Evolutionary conservation across 805 yeast genomes (phyloP), one percentile per base, ranked within the genome.

Genomic region (Dipodascopsis tothii): DNA sequence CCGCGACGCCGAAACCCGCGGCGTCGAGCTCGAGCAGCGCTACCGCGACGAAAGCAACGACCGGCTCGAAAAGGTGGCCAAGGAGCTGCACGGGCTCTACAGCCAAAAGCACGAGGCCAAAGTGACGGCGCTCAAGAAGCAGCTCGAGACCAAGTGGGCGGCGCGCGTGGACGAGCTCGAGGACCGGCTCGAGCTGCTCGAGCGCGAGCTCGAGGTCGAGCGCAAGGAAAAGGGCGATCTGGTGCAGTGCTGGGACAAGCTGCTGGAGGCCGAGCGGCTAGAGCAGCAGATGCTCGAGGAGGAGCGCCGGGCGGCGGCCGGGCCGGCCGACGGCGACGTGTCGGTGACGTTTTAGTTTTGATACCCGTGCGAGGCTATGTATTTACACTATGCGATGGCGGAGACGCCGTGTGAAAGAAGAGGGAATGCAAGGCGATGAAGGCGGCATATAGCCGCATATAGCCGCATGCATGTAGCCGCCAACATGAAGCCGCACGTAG

Each of bases 161-260:
- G 20, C 35, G 9, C 40, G 41, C 30, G 20, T 44, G 14, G 44
- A 37, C 17, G 35, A 35, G 20, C 16, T 17, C 16, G 45, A 47
- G 20, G 35, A 22, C 3, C 21, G 32, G 21, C 22, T 47, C 6
- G 23, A 21, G 9, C 40, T 37, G n/a, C 35, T 49, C 25, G 19
- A 35, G 19, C 27, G 37, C 3, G 36, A 37, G n/a, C 34, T 49
- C 17, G 37, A 43, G 35, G 25, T 32, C 9, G 54, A 49, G 23
- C 33, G 54, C n/a, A 30, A 40, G 28, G 54, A 49, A 34, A 49
- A 47, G 25, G 37, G 39, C 21, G 54, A 49, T 35, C 36, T 49
- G 27, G 52, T 49, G 6, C 33, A 33, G 35, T 44, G 35, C 19
- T 49, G 54, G 52, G 52, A 47, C 16, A 41, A 46, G 21, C 44